Evolutionary conservation across 345 rosid species (phyloP), one percentile per base, ranked within the genome.

Genomic region (Toxicodendron radicans): DNA sequence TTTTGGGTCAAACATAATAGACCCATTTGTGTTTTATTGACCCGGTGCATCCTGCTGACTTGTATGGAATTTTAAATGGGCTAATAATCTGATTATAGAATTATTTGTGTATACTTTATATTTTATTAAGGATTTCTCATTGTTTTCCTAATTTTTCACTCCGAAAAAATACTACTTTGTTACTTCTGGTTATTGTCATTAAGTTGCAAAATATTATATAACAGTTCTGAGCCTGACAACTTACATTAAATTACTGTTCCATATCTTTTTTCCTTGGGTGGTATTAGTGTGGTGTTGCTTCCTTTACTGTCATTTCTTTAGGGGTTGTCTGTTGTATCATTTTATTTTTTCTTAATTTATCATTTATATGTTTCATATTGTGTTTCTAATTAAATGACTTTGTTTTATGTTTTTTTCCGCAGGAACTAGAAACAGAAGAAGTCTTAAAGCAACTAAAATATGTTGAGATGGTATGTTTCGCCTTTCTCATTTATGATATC

Each of bases 361-460:
- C 1, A 17, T 23, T 13, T 0, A 12, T 41, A n/a, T 68, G 12
- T 10, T n/a, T 5, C 13, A 4, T 12, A n/a, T 58, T 57, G 32
- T 58, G 30, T 72, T 56, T 52, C 53, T 78, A 20, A 67, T 58
- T 27, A 45, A 33, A 30, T 73, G 33, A 63, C 64, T 76, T 48
- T 68, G 75, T 71, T 61, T 16, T 71, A 54, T 64, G 68, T 80
- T 56, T 77, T 6, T 58, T 48, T 33, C 81, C 7, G 8, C 43
- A 96, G 99, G 99, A 92, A 87, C 82, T 91, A 87, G 97, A 87
- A 72, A 93, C 98, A 32, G 89, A 86, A 74, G 83, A 89, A 81
- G 81, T 92, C 75, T 72, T 90, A 59, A 87, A 84, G 90, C 99
- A 93, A 66, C 85, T 92, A 54, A 90, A 93, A 85, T 88, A 86